These are phyloP conservation scores for Naegleria fowleri DNA, from an alignment of 208 protist genomes.

Conservation along the genomic window DNA sequence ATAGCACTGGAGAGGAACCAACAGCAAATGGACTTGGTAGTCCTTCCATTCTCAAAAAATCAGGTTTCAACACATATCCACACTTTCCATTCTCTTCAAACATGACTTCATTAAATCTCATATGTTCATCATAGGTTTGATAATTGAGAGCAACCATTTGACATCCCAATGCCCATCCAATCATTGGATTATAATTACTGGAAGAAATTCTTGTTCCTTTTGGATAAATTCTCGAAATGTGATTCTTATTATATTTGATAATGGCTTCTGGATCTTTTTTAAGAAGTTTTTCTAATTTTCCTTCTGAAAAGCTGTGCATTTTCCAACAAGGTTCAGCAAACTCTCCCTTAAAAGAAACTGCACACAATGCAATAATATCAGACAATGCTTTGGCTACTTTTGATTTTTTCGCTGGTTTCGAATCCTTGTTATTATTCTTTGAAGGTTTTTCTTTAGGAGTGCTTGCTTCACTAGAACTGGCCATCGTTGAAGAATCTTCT, in stretches of 20 bases:
- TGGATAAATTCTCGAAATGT: slow-evolving; percentile 82
- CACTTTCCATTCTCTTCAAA: slow-evolving; percentile 81
- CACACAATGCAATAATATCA: not conserved
- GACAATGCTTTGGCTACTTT: not conserved
- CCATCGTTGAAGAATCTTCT: not conserved
- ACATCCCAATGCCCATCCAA: slow-evolving; percentile 64
- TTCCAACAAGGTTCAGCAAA: not conserved
- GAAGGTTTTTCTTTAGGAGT: not conserved
- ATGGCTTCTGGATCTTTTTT: not conserved
- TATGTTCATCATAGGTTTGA: slow-evolving; percentile 55
- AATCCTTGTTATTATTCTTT: not conserved
- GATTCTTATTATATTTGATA: slow-evolving; percentile 50
- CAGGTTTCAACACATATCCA: slow-evolving; percentile 86
- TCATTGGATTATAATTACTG: slow-evolving; percentile 79
- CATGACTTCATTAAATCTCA: slow-evolving; percentile 69
- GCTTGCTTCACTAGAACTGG: no score
- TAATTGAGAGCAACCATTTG: slow-evolving; percentile 85
- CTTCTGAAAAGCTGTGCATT: slow-evolving; percentile 4
- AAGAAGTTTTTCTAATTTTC: not conserved
- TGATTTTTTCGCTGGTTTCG: not conserved
- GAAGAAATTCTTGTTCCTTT: slow-evolving; percentile 72
- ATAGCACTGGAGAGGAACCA: not conserved
- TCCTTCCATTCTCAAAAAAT: not conserved
- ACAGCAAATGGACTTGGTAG: not conserved
- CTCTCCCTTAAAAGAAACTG: not conserved